These are phyloP conservation scores for Vanilla planifolia DNA, from an alignment of 106 monocot species.

Conservation along the genomic window DNA sequence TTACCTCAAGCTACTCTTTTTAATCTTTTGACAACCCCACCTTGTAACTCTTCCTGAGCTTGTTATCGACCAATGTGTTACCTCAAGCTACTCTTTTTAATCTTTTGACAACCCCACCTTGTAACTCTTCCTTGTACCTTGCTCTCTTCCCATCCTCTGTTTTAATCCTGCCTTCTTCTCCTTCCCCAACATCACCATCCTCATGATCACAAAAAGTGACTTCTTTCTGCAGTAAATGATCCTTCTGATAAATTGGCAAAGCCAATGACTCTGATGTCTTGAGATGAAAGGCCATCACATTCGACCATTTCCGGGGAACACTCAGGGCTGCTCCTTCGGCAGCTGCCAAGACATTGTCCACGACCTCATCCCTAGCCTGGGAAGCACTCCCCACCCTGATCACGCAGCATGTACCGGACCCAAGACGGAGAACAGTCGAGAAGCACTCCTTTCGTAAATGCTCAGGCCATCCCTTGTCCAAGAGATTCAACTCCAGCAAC, in stretches of 20 bases:
- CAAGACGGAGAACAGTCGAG: background rate
- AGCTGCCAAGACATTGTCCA: conserved; percentile 7
- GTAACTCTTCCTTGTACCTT: background rate
- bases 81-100: background rate
- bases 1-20: background rate
- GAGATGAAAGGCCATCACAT: conserved; percentile 8
- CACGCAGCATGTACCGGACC: conserved; percentile 6
- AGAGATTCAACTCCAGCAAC: background rate
- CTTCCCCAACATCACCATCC: background rate
- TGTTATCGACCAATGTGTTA: too few relatives aligned
- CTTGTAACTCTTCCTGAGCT: background rate
- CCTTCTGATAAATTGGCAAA: conserved; percentile 14
- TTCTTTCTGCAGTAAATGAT: background rate
- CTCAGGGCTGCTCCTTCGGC: conserved; percentile 10
- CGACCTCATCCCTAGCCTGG: conserved; percentile 6
- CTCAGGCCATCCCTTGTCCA: background rate
- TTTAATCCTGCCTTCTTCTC: background rate
- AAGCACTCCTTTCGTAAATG: background rate
- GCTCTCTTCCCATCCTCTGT: background rate
- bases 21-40: background rate
- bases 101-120: background rate
- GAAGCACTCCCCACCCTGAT: conserved; percentile 5
- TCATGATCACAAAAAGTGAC: too few relatives aligned
- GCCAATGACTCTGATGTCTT: conserved; percentile 15
- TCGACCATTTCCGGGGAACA: conserved; percentile 14